Evolutionary conservation across 2,329 filamentous ascomycete species (phyloP), one percentile per base, ranked within the genome.

Genomic region (Epichloe scottii): DNA sequence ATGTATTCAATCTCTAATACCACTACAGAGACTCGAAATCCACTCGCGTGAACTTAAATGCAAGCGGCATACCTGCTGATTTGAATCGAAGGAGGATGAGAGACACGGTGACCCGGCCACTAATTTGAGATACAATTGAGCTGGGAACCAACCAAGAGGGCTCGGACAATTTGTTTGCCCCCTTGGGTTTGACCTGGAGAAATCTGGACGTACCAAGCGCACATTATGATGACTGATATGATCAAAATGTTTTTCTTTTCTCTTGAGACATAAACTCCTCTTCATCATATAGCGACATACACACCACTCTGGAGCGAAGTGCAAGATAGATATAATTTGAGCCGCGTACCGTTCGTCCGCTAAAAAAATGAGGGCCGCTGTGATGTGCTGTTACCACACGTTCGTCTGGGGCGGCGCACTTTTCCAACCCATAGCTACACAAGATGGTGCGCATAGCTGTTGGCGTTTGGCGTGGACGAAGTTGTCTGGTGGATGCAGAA

Each of bases 31-130:
- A 53, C 41, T 19, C 49, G 2, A 51, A 51, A 23, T 35, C 49
- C 7, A 26, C 39, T n/a, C 46, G 49, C 17, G 39, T 46, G 40
- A 51, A 34, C 19, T 26, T 49, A 26, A 35, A 30, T 5, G 8
- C 33, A 15, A 45, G 38, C 40, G 47, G 47, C 12, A 37, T 52
- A 17, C 50, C 53, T 48, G 43, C 49, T 17, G 44, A 43, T 19
- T 23, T 54, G 21, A 51, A 44, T 2, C 42, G 53, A 50, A 51
- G 50, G n/a, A 49, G 53, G 23, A 54, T 54, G 44, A 37, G 50
- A 42, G 53, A 54, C 33, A 50, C 53, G 39, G 49, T 53, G 35
- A 49, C 52, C 40, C 30, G 52, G 38, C 52, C 52, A 15, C 42
- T 53, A 14, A 30, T 53, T 26, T 53, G 49, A 50, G n/a, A 15